Base-by-base conservation (phyloP, 768 basidiomycete genomes). In the Leccinellum luteum region DNA sequence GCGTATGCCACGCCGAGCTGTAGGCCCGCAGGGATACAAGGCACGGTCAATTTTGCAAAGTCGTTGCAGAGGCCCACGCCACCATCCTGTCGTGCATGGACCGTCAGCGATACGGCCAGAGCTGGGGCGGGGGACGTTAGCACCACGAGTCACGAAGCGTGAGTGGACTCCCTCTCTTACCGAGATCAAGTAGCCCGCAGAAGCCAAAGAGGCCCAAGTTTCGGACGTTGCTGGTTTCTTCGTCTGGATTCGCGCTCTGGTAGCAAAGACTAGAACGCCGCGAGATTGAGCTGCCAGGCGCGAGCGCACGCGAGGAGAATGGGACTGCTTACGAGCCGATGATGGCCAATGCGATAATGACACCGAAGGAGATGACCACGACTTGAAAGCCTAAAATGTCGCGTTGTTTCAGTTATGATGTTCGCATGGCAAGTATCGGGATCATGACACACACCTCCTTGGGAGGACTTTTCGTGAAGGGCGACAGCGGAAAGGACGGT, bases 1-100 rank as follows among this genome's bases (percentile, higher is more conserved):
- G 68, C 35, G 28, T 72, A 77, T 17, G 72, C 71, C 57, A 76
- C 28, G 21, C 54, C 60, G 25, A 74, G 60, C 4, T 74, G 59
- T 3, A 64, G 60, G 13, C 60, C 54, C 2, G 69, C 69, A 13
- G 54, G 54, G 14, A 58, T 47, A 27, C 71, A 70, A 5, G 71
- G 55, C 54, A 67, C 52, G 0, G 48, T 31, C 13, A 63, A 32
- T 1, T 62, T 56, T 35, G 59, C 59, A 21, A 77, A 72, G 52
- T 77, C 73, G 4, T 56, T 56, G 62, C 71, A 73, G 27, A 75
- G 64, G 34, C 55, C 59, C n/a, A 50, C 5, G 13, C 56, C 52
- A 14, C 10, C 25, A 10, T 54, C 64, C 15, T 61, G 66, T 25
- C 61, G 66, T 30, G 72, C 69, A 48, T 72, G 74, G 47, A 66